phyloP scores from a whole-genome alignment of 2,329 filamentous ascomycete genomes.

The Cryphonectria nitschkei region DNA sequence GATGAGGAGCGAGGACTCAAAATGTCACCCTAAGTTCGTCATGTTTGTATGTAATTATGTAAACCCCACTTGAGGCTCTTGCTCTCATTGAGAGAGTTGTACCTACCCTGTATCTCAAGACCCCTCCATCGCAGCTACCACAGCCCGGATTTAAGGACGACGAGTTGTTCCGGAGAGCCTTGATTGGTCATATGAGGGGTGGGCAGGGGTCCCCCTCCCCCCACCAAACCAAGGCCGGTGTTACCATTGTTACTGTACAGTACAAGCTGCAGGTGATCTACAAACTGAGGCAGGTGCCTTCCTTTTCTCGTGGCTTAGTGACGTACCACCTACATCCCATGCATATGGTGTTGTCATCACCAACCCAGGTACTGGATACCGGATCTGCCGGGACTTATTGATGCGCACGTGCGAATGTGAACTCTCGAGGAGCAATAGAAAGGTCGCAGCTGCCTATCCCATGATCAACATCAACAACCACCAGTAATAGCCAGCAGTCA shows the following conservation, averaged over 20 bases:
- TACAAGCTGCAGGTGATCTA: neutral
- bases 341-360: neutral
- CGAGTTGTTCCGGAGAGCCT: neutral
- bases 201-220: no score
- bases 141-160: neutral
- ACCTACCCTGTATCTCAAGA: neutral
- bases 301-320: neutral
- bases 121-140: neutral
- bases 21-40: slow-evolving; percentile 5
- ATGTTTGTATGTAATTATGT: slow-evolving; percentile 1
- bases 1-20: neutral
- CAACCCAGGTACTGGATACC: neutral
- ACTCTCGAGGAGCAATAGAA: neutral
- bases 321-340: neutral
- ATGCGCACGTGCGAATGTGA: neutral
- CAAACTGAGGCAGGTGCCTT: neutral
- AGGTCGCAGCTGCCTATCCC: neutral
- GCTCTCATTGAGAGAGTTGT: neutral
- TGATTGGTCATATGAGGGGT: neutral
- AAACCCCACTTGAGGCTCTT: slow-evolving; percentile 1
- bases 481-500: neutral
- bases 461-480: neutral
- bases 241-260: no score
- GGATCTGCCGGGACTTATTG: neutral
- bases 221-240: neutral